A percentile compares a stretch with the other conserved stretches of the same genome.
Evolutionary conservation across 345 rosid species (phyloP).

Genomic region (Melaleuca alternifolia): DNA sequence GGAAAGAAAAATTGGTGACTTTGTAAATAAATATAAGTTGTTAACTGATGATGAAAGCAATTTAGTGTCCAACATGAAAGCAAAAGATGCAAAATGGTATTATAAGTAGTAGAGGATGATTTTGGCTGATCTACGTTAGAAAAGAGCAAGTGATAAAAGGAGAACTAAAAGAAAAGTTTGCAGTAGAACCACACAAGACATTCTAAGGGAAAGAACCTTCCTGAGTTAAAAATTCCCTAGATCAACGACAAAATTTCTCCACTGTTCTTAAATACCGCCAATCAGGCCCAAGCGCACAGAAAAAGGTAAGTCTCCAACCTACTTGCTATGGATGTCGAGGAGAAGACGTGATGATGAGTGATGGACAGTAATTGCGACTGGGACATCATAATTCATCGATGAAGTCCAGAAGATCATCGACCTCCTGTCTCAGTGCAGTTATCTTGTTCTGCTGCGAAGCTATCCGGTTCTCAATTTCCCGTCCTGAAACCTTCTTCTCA

Average conservation of each 20-base stretch:
- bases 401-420: conserved; percentile 73
- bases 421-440: conserved; percentile 61
- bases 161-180: neutral
- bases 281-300: neutral
- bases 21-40: neutral
- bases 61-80: neutral
- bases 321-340: neutral
- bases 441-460: conserved; percentile 64
- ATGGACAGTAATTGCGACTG: neutral
- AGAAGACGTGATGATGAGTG: neutral
- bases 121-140: neutral
- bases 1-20: neutral
- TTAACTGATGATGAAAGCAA: neutral
- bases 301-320: neutral
- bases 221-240: neutral
- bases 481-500: conserved; percentile 55
- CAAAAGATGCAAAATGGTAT: neutral
- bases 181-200: neutral
- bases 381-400: conserved; percentile 51
- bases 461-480: conserved; percentile 71
- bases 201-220: neutral
- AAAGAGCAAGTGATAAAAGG: neutral
- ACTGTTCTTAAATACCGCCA: neutral
- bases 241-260: neutral
- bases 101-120: neutral